Evolutionary conservation across 805 yeast genomes (phyloP), one percentile per base, ranked within the genome.

Genomic region (Myxozyma sirexii): DNA sequence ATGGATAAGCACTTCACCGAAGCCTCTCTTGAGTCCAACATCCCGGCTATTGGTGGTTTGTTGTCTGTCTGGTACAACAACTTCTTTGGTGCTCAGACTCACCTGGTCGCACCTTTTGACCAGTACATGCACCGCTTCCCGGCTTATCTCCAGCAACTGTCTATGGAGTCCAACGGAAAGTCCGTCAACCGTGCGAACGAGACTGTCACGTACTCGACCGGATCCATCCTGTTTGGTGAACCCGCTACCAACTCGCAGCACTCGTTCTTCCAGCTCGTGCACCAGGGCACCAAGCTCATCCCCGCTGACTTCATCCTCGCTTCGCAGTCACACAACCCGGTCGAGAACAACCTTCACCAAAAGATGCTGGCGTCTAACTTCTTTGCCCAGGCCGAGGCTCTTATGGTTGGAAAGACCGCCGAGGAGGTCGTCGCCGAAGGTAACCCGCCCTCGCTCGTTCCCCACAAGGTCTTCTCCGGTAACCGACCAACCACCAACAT

Each of bases 121-220:
- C 99, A 94, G 81, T 94, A 94, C 82, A 81, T 94, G 78, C 97
- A 93, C 84, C 85, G 99, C 76, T 94, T 94, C 93, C 97, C 99
- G 64, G 99, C 99, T 61, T 94, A 94, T 80, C 83, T 94, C 78
- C 99, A 94, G 82, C 99, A 94, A 80, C 83, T 94, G 76, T 89
- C 96, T 35, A 94, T 94, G 99, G 99, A 94, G 81, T 91, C 97
- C 62, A 94, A 94, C 80, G 99, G 99, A 81, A 94, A 94, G 80
- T 86, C 96, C 48, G 97, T 94, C 69, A 88, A 96, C 71, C 87
- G 97, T 78, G 91, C 90, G 71, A 88, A 90, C 73, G 86, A 84
- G 67, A 91, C 87, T 80, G 90, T 96, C 74, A 84, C 86, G 80
- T 94, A 94, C 83, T 91, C 94, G 72, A 93, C 98, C 50, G 99